phyloP scores from a whole-genome alignment of 177 flowering plant genomes.

The Vitis hybrid region DNA sequence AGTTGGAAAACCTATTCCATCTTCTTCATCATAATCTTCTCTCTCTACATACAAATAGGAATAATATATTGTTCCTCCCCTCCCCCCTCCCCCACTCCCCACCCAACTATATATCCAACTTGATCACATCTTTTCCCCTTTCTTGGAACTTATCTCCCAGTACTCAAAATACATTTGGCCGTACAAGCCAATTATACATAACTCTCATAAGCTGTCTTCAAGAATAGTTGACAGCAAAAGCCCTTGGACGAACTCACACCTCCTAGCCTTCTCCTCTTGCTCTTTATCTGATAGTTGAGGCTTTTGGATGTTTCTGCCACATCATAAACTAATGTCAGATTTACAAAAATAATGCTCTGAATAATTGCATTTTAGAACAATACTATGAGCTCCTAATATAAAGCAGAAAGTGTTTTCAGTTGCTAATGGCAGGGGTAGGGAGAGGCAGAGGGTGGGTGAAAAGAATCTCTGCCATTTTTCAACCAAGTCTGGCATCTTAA shows the following conservation, averaged over 20 bases:
- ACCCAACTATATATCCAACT: no score
- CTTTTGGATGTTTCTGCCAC: slow-evolving; percentile 26
- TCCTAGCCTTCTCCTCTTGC: slow-evolving; percentile 45
- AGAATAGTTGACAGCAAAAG: slow-evolving; percentile 48
- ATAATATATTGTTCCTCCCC: no score
- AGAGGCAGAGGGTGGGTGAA: background rate
- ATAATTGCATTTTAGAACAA: background rate
- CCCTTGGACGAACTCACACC: slow-evolving; percentile 47
- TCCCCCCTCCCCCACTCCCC: no score
- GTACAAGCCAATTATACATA: background rate
- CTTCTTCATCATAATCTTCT: no score
- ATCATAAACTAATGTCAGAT: background rate
- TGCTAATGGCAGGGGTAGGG: no score
- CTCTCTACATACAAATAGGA: no score
- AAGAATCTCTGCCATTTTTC: background rate
- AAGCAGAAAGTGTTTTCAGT: no score
- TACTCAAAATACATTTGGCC: background rate
- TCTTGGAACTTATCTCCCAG: background rate
- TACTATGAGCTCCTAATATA: background rate
- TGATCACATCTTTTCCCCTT: no score
- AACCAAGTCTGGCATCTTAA: no score
- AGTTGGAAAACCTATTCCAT: no score
- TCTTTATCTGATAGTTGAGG: slow-evolving; percentile 35
- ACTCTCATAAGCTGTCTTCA: slow-evolving; percentile 30
- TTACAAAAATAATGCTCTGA: background rate